Evolutionary conservation across 1,284 basidiomycete genomes (phyloP), one percentile per base, ranked within the genome.

Genomic region (Ustilago sp.): DNA sequence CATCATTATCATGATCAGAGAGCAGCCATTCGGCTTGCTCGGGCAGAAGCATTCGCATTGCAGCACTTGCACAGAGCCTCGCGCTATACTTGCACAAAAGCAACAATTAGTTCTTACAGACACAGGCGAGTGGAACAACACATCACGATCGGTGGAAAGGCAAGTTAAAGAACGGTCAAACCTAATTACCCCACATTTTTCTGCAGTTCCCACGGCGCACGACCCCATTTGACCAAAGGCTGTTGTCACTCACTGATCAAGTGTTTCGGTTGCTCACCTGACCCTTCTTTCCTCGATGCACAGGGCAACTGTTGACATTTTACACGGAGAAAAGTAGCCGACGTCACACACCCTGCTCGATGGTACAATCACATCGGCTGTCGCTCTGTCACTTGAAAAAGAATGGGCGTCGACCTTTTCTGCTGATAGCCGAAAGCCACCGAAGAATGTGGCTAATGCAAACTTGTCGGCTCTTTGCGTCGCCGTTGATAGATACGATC

Each of bases 151-250:
- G 48, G 50, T 53, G 50, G 50, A 36, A 34, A 15, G 15, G 51
- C 4, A n/a, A 45, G 41, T 31, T 32, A 58, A 43, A 9, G 43
- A 17, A 15, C 8, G 43, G 43, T 45, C 43, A 45, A 63, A 63
- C 52, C 45, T 50, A 63, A 41, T 55, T 63, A 54, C 52, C 60
- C 60, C 60, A 63, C 53, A 63, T 45, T 62, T 60, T 62, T 43
- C 47, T 50, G 35, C 31, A n/a, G 41, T 59, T 39, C 38, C 28
- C 39, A 36, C 38, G 31, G 8, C 36, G 11, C n/a, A 32, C 28
- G 34, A 41, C 36, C 51, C 19, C 34, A 51, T 28, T 28, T 28
- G 23, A 54, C 8, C 32, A 13, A 12, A 23, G 52, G 32, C 23
- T 59, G 47, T 23, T 51, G 36, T 41, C 58, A 51, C 58, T 41